phyloP scores from a whole-genome alignment of 1,139 yeast species.

The Suhomyces kunorum region DNA sequence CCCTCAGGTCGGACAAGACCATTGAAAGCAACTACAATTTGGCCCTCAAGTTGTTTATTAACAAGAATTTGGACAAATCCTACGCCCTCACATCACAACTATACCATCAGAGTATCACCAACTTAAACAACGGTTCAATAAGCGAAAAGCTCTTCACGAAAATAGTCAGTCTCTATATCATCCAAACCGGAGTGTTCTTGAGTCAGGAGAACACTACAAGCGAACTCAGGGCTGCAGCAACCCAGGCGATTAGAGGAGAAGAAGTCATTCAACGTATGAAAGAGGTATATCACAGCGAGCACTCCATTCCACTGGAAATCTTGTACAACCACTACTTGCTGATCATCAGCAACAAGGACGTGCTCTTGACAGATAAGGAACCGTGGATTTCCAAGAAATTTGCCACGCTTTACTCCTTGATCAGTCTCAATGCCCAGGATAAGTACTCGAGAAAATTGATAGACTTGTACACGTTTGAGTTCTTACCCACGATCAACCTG shows the following conservation, averaged over 20 bases:
- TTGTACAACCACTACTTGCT: conserved; percentile 37
- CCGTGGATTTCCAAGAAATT: conserved; percentile 9
- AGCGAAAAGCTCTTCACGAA: conserved; percentile 34
- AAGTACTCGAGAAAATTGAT: conserved; percentile 27
- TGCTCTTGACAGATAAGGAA: conserved; percentile 12
- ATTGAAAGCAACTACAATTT: conserved; percentile 35
- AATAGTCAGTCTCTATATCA: conserved; percentile 39
- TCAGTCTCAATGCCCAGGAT: conserved; percentile 17
- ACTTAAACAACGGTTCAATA: conserved; percentile 29
- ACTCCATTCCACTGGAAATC: conserved; percentile 36
- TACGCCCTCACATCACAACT: conserved; percentile 31
- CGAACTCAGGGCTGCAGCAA: conserved; percentile 9
- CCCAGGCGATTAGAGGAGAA: conserved; percentile 23
- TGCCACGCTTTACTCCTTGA: conserved; percentile 14
- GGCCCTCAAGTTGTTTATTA: conserved; percentile 43
- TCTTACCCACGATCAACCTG: conserved; percentile 34
- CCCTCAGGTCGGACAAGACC: conserved; percentile 18
- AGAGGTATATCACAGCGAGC: conserved; percentile 22
- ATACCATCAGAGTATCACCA: conserved; percentile 25
- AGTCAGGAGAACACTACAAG: background rate
- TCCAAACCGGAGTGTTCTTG: conserved; percentile 34
- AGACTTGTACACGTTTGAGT: conserved; percentile 39
- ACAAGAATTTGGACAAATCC: conserved; percentile 39
- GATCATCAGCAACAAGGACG: conserved; percentile 24
- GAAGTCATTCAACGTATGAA: conserved; percentile 27